Percentiles rank a stretch among this genome's conserved stretches.
phyloP scores from a whole-genome alignment of 805 yeast genomes.

The Sugiyamaella americana region DNA sequence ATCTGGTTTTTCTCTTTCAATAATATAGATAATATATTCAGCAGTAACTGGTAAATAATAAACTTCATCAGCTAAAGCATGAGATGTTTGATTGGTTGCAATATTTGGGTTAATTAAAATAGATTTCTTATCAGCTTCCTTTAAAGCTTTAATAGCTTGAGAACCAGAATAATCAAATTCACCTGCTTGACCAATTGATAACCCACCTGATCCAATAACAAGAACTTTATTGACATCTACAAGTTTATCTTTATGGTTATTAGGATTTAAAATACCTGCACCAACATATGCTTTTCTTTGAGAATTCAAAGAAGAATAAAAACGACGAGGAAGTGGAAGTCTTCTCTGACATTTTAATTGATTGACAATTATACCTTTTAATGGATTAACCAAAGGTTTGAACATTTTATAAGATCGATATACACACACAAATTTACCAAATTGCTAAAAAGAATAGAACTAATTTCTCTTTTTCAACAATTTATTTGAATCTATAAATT shows the following conservation, averaged over 20 bases:
- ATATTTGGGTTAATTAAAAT: slow-evolving; percentile 95
- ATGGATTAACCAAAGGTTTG: too few relatives aligned
- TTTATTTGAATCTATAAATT: not conserved
- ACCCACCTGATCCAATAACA: slow-evolving; percentile 96
- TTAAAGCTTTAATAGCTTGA: slow-evolving; percentile 97
- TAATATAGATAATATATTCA: slow-evolving; percentile 90
- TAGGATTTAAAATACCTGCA: slow-evolving; percentile 34
- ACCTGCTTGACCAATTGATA: slow-evolving; percentile 98
- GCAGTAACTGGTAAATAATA: slow-evolving; percentile 96
- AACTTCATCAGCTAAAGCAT: slow-evolving; percentile 96
- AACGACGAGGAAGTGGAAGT: too few relatives aligned
- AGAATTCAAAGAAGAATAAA: not conserved
- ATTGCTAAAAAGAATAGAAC: too few relatives aligned
- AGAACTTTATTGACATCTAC: slow-evolving; percentile 85
- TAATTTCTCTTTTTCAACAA: not conserved
- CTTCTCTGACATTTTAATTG: too few relatives aligned
- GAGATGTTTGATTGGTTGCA: slow-evolving; percentile 97
- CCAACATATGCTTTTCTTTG: slow-evolving; percentile 28
- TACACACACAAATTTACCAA: too few relatives aligned
- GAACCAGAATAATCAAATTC: slow-evolving; percentile 99
- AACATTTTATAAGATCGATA: too few relatives aligned
- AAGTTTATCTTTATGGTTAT: slow-evolving; percentile 31
- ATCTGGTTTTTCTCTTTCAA: slow-evolving; percentile 94
- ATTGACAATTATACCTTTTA: too few relatives aligned
- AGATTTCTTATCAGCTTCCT: slow-evolving; percentile 96